A percentile compares a stretch with the other conserved stretches of the same genome.
Evolutionary conservation across 495 filamentous ascomycete genomes (phyloP).

Genomic region (Aspergillus coremiiformis): DNA sequence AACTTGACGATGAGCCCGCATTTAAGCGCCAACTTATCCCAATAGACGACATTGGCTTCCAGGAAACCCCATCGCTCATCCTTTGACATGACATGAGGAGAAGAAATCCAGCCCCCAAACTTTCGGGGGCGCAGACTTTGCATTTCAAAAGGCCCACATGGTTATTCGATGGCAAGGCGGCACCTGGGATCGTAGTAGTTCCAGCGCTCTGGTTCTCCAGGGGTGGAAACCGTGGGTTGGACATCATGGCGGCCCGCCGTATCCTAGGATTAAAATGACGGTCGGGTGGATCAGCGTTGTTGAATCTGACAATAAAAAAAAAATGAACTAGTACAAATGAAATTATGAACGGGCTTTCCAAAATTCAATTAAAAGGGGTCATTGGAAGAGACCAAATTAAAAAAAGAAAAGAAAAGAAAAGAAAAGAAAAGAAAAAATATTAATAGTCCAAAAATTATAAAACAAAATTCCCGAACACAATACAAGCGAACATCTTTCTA

Average conservation of each 20-base stretch:
- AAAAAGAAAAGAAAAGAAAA: neutral
- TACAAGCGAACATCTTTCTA: neutral
- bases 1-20: conserved; percentile 33
- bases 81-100: conserved; percentile 13
- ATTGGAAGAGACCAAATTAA: neutral
- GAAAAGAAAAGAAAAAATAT: neutral
- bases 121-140: conserved; percentile 25
- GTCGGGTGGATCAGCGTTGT: conserved; percentile 12
- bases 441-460: neutral
- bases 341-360: neutral
- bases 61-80: conserved; percentile 12
- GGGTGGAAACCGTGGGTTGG: conserved; percentile 14
- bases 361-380: neutral
- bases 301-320: conserved; percentile 13
- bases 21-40: conserved; percentile 33
- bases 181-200: conserved; percentile 15
- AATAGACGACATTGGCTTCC: conserved; percentile 11
- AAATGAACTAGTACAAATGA: neutral
- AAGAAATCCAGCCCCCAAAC: conserved; percentile 21
- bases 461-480: neutral
- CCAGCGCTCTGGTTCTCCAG: conserved; percentile 20
- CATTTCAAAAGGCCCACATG: conserved; percentile 20
- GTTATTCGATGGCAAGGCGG: conserved; percentile 16
- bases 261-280: conserved; percentile 11
- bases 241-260: conserved; percentile 9